A percentile compares a stretch with the other conserved stretches of the same genome.
Conservation (phyloP, 176 grass and related monocot species). For the Triticum turgidum region DNA sequence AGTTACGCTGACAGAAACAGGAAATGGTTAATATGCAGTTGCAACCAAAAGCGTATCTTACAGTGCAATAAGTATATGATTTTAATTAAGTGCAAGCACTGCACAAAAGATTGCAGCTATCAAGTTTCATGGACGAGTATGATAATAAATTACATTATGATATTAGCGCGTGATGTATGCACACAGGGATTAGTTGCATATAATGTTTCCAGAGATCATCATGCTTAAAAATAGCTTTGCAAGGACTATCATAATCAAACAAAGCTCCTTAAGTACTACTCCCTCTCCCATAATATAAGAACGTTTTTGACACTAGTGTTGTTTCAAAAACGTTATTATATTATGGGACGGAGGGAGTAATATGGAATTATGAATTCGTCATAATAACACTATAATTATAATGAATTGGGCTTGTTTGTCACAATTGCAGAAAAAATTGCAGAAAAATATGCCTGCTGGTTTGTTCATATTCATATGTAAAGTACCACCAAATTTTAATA, state of each 20-base stretch:
- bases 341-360: no score
- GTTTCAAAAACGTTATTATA: no score
- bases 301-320: no score
- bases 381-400: not conserved
- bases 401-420: not conserved
- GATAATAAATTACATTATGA: not conserved
- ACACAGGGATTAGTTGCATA: not conserved
- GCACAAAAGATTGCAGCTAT: not conserved
- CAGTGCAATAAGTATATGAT: not conserved
- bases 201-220: not conserved
- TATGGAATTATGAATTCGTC: not conserved
- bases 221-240: not conserved
- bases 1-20: slow-evolving; percentile 60
- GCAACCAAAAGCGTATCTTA: not conserved
- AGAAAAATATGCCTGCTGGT: not conserved
- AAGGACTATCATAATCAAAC: not conserved
- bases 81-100: not conserved
- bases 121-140: not conserved
- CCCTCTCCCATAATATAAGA: no score
- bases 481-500: not conserved
- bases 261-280: not conserved
- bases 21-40: not conserved
- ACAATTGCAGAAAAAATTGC: not conserved
- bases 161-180: not conserved
- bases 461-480: not conserved